A percentile compares a stretch with the other conserved stretches of the same genome.
Conservation (phyloP, 441 rosid genomes). For the Syzygium syzygioides region DNA sequence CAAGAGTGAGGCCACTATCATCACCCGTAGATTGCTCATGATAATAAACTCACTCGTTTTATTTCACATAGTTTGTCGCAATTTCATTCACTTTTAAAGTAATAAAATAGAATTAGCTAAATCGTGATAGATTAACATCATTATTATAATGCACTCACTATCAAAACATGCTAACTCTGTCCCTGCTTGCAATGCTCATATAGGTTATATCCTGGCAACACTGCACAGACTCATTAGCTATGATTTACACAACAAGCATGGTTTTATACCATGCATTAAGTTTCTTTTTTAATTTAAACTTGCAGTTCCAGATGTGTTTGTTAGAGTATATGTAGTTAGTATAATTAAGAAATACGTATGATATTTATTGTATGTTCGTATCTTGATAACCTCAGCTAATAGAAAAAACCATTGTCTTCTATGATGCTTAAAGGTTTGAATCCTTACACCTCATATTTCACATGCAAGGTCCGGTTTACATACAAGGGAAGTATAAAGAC, state of each 20-base stretch:
- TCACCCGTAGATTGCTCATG: too few species aligned
- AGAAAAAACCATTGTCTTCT: neutral
- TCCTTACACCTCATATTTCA: neutral
- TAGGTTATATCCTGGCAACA: neutral
- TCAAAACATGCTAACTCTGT: neutral
- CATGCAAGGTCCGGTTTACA: neutral
- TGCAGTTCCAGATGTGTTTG: neutral
- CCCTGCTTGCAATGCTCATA: neutral
- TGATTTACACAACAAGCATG: neutral
- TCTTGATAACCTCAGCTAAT: neutral
- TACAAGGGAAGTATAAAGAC: neutral
- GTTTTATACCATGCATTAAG: neutral
- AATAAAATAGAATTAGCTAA: too few species aligned
- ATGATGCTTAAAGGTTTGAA: rapidly evolving
- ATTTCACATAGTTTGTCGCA: neutral
- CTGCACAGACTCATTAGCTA: neutral
- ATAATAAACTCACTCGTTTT: too few species aligned
- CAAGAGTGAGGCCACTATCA: too few species aligned
- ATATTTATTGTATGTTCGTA: neutral
- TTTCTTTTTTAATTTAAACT: neutral
- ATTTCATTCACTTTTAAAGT: neutral
- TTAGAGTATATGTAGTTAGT: neutral
- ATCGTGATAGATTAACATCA: neutral
- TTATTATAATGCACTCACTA: neutral
- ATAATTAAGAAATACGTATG: neutral